Conservation (phyloP, 2,329 filamentous ascomycete genomes). For the Diaporthe capsici region DNA sequence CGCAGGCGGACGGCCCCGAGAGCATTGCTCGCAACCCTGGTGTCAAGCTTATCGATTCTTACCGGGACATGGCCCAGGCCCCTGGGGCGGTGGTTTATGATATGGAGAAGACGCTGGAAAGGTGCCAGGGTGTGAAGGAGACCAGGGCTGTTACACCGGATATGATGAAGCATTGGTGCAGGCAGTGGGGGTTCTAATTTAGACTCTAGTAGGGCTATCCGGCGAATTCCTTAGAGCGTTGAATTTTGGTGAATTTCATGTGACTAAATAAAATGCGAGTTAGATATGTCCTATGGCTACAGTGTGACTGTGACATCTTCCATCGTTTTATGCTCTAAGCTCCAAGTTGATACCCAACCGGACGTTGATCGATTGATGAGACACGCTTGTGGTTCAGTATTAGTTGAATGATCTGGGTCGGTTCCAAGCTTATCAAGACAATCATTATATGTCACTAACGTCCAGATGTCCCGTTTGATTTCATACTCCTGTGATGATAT, state of each 20-base stretch:
- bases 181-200: constrained; percentile 55
- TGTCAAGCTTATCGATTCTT: constrained; percentile 65
- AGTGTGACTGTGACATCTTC: too few relatives aligned
- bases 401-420: too few relatives aligned
- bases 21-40: constrained; percentile 58
- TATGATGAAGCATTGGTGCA: constrained; percentile 61
- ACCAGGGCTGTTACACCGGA: constrained; percentile 55
- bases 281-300: too few relatives aligned
- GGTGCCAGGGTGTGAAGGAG: constrained; percentile 56
- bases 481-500: too few relatives aligned
- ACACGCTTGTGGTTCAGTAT: too few relatives aligned
- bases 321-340: too few relatives aligned
- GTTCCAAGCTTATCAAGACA: too few relatives aligned
- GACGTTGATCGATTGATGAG: too few relatives aligned
- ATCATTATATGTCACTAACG: too few relatives aligned
- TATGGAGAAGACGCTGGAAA: constrained; percentile 53
- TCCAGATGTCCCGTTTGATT: too few relatives aligned
- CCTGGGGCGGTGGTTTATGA: constrained; percentile 53
- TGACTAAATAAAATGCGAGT: not conserved
- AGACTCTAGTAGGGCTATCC: not conserved
- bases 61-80: constrained; percentile 49
- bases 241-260: not conserved
- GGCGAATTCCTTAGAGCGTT: not conserved
- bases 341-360: too few relatives aligned
- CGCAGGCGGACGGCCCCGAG: constrained; percentile 51